phyloP scores from a whole-genome alignment of 2,329 filamentous ascomycete genomes.

The Fusarium nanum region DNA sequence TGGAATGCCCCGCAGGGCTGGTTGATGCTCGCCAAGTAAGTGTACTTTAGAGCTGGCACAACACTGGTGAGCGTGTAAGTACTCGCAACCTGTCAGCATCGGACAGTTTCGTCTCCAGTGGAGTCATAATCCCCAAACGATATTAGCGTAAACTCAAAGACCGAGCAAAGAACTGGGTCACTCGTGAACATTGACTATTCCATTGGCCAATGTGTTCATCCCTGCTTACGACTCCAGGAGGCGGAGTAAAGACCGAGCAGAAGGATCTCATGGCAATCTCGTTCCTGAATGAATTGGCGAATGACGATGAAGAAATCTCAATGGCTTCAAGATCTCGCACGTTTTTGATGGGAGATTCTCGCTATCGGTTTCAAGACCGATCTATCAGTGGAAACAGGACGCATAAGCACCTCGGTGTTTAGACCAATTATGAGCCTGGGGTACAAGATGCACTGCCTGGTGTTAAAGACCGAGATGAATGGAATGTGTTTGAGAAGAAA shows the following conservation, averaged over 20 bases:
- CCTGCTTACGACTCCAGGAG: constrained; percentile 1
- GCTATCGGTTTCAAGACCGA: accelerated
- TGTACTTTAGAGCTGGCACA: background rate
- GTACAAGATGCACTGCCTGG: background rate
- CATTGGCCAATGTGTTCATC: background rate
- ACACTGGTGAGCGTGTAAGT: background rate
- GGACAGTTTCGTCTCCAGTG: background rate
- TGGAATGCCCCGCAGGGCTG: background rate
- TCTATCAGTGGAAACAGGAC: background rate
- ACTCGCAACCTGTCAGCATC: background rate
- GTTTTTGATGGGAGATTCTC: accelerated
- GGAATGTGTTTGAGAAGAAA: background rate
- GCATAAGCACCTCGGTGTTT: background rate
- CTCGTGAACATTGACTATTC: accelerated
- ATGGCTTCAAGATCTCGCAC: no score
- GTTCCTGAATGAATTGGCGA: background rate
- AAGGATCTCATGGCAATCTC: background rate
- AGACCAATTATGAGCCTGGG: background rate
- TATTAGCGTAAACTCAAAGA: constrained; percentile 14
- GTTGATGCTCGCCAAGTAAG: background rate
- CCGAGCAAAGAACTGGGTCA: background rate
- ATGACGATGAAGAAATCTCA: accelerated
- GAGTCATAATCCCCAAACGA: background rate
- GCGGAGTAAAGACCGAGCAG: constrained; percentile 14
- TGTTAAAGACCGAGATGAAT: background rate